Percentiles rank a stretch among this genome's conserved stretches.
Evolutionary conservation across 192 early-diverging fungal genomes (phyloP).

Genomic region (Rhizophagus prolifer): DNA sequence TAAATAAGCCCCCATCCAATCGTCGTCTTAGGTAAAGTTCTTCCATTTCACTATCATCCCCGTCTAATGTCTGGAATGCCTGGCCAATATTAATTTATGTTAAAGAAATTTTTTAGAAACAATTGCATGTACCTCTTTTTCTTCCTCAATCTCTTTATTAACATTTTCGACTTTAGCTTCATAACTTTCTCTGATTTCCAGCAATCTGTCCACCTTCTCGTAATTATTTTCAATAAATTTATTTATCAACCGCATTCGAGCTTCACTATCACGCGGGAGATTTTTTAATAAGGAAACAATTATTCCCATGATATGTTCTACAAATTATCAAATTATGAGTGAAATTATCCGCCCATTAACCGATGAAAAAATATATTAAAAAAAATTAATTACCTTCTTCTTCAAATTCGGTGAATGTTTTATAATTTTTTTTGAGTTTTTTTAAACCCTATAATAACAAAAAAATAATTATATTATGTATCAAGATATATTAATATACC

Average conservation of each 20-base stretch:
- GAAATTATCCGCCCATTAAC: not conserved
- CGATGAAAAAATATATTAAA: not conserved
- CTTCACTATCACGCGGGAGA: conserved; percentile 54
- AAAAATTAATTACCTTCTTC: conserved; percentile 61
- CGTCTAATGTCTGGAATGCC: conserved; percentile 30
- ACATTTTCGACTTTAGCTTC: conserved; percentile 57
- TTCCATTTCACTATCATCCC: conserved; percentile 59
- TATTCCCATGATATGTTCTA: conserved; percentile 84
- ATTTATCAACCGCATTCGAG: conserved; percentile 67
- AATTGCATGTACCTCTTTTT: conserved; percentile 35
- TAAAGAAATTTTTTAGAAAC: not conserved
- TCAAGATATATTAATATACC: too few species aligned
- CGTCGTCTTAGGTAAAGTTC: conserved; percentile 66
- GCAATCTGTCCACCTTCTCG: conserved; percentile 79
- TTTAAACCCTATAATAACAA: conserved; percentile 55
- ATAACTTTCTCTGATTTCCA: conserved; percentile 76
- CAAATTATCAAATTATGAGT: not conserved
- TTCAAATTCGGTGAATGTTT: conserved; percentile 71
- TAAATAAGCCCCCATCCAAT: conserved; percentile 81
- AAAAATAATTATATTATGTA: not conserved
- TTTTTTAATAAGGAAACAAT: conserved; percentile 77
- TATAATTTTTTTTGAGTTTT: conserved; percentile 78
- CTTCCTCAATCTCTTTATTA: conserved; percentile 55
- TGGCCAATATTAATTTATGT: not conserved
- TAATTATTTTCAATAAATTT: conserved; percentile 85